Percentiles rank a stretch among this genome's conserved stretches.
Evolutionary conservation across 306 rosid species (phyloP).

Genomic region (Quercus cerris): DNA sequence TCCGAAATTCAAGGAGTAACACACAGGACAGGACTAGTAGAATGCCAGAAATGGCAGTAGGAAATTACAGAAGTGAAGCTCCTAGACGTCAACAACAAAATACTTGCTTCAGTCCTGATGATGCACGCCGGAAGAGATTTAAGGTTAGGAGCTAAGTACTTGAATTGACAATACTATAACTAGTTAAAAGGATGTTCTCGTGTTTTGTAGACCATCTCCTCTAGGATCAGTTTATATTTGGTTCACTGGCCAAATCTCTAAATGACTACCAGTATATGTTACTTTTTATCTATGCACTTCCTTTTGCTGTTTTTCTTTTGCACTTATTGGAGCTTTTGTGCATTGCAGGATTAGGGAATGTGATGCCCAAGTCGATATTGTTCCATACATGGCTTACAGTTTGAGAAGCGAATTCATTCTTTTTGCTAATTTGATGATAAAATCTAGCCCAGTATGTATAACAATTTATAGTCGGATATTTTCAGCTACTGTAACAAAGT

Average conservation of each 20-base stretch:
- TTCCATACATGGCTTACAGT: constrained; percentile 1
- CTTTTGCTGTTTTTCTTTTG: not conserved
- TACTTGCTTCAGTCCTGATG: constrained; percentile 57
- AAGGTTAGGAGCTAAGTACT: constrained; percentile 46
- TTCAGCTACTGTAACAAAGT: not conserved
- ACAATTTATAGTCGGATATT: not conserved
- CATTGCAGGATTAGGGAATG: constrained; percentile 49
- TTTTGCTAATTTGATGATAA: not conserved
- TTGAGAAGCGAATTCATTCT: constrained; percentile 2
- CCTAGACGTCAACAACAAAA: constrained; percentile 50
- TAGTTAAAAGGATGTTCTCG: not conserved
- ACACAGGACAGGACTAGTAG: constrained; percentile 32
- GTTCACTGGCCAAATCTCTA: not conserved
- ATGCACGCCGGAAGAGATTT: constrained; percentile 67
- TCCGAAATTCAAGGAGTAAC: constrained; percentile 47
- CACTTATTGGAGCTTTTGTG: not conserved
- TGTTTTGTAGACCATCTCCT: not conserved
- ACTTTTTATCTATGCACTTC: not conserved
- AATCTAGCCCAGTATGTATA: not conserved
- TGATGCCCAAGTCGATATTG: not conserved
- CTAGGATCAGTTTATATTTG: not conserved
- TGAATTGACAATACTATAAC: not conserved
- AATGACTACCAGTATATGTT: not conserved
- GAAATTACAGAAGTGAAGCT: constrained; percentile 65
- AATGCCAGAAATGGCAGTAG: constrained; percentile 26